A percentile compares a stretch with the other conserved stretches of the same genome.
phyloP scores from a whole-genome alignment of 1,284 basidiomycete genomes.

The Cystobasidium slooffiae region DNA sequence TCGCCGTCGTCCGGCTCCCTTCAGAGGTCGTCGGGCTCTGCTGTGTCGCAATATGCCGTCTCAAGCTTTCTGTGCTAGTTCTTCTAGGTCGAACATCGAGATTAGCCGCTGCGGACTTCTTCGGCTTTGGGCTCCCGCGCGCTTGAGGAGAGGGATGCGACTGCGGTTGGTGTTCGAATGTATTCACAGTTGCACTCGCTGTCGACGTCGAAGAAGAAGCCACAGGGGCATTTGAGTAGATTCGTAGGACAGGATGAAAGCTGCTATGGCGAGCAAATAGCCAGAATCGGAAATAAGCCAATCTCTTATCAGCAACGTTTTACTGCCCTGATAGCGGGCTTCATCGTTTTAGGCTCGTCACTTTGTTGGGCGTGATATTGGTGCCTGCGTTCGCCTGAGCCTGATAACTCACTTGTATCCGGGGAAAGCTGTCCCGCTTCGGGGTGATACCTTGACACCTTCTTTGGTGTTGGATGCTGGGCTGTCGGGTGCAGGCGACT shows the following conservation, averaged over 20 bases:
- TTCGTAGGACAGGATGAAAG: slow-evolving; percentile 18
- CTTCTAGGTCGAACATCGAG: neutral
- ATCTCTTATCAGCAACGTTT: slow-evolving; percentile 12
- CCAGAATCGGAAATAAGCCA: neutral
- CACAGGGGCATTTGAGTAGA: slow-evolving; percentile 18
- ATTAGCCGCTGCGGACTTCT: neutral
- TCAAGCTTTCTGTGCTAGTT: slow-evolving; percentile 8
- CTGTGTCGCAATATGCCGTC: slow-evolving; percentile 13
- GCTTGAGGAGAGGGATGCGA: neutral
- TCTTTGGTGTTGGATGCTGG: neutral
- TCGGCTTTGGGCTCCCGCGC: slow-evolving; percentile 5
- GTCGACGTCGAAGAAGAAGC: slow-evolving; percentile 13
- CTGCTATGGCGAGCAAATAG: slow-evolving; percentile 8
- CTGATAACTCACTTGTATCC: slow-evolving; percentile 13
- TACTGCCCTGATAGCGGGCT: neutral
- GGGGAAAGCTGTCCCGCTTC: neutral
- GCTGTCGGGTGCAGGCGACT: neutral
- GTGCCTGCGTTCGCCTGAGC: neutral
- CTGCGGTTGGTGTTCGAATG: neutral
- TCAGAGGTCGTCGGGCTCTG: slow-evolving; percentile 20
- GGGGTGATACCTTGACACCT: slow-evolving; percentile 5
- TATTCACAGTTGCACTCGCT: slow-evolving; percentile 8
- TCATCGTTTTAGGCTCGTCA: neutral
- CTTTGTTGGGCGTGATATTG: neutral
- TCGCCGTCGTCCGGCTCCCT: slow-evolving; percentile 26